These are phyloP conservation scores for Colletotrichum scovillei DNA, from an alignment of 2,329 filamentous ascomycete species.

Conservation along the genomic window DNA sequence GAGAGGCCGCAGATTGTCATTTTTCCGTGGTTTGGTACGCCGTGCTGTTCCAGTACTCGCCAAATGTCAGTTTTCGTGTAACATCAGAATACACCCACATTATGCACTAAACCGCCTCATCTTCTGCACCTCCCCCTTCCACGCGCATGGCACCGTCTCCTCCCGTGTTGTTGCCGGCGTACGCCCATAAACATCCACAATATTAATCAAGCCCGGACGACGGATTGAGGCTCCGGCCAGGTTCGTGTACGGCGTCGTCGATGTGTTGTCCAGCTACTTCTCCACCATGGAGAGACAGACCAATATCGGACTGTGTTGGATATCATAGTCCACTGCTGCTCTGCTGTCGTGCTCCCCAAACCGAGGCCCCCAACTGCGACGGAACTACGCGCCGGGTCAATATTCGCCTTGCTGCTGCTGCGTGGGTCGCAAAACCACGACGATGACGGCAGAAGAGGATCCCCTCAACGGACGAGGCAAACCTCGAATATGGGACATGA, in stretches of 20 bases:
- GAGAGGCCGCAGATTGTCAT: conserved; percentile 13
- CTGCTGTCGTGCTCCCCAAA: not conserved
- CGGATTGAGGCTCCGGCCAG: not conserved
- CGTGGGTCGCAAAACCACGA: not conserved
- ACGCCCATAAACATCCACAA: conserved; percentile 16
- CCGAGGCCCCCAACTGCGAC: not conserved
- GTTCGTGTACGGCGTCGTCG: not conserved
- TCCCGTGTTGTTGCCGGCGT: not conserved
- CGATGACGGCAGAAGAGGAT: conserved; percentile 23
- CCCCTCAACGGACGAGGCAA: conserved; percentile 5
- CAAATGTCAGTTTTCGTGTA: not conserved
- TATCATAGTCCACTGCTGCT: not conserved
- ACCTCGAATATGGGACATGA: not conserved
- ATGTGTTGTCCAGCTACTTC: not conserved
- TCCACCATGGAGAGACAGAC: not conserved
- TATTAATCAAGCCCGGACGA: not conserved
- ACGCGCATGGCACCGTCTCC: conserved; percentile 9
- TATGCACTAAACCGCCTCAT: conserved; percentile 22
- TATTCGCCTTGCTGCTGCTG: not conserved
- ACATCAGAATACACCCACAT: not conserved
- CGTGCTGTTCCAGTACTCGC: not conserved
- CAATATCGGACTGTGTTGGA: not conserved
- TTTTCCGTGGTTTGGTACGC: not conserved
- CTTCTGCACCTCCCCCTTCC: not conserved
- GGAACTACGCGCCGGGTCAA: not conserved